Base-by-base conservation (phyloP, 2,329 filamentous ascomycete genomes). In the Hymenoscyphus fraxineus region DNA sequence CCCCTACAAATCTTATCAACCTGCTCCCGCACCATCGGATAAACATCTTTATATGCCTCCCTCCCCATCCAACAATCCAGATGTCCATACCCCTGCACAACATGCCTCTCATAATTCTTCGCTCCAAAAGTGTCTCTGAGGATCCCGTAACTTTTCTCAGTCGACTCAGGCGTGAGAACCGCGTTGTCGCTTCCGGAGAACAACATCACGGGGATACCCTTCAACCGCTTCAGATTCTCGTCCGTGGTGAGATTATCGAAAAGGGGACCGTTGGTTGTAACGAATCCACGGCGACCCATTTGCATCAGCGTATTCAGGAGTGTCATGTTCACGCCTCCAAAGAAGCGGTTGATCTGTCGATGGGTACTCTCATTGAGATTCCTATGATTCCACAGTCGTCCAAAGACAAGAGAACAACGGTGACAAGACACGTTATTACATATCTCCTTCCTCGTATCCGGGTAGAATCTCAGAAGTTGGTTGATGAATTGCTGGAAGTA, bases 311-410 rank as follows among this genome's bases (percentile, higher is more conserved):
- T 77, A 41, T 80, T 73, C 59, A 88, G 78, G 65, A 83, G 76
- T 0, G 78, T 80, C 83, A 88, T 88, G 73, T 83, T 85, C 61
- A 86, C 82, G 62, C 87, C 87, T 69, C 83, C 83, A 64, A 89
- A 84, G 75, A 88, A 85, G 39, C 82, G 80, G 73, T 85, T 81
- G 58, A 88, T 82, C 71, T 87, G 82, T 0, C 81, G 77, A 74
- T 89, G 87, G 1, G 87, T 90, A 2, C 82, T 85, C 76, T 85
- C 84, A 76, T 88, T 89, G 38, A 89, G 80, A 73, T 89, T 89
- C 3, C 70, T 73, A 74, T 90, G 87, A 71, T 82, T 86, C 86
- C 86, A 90, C 75, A 78, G 73, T 35, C 78, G 81, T 41, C 86
- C 87, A 68, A 88, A 89, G 15, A 85, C 80, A 31, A 89, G 76